Percentiles rank a stretch among this genome's conserved stretches.
These are phyloP conservation scores for Irpex sp. DNA, from an alignment of 1,284 basidiomycete species.

Conservation along the genomic window DNA sequence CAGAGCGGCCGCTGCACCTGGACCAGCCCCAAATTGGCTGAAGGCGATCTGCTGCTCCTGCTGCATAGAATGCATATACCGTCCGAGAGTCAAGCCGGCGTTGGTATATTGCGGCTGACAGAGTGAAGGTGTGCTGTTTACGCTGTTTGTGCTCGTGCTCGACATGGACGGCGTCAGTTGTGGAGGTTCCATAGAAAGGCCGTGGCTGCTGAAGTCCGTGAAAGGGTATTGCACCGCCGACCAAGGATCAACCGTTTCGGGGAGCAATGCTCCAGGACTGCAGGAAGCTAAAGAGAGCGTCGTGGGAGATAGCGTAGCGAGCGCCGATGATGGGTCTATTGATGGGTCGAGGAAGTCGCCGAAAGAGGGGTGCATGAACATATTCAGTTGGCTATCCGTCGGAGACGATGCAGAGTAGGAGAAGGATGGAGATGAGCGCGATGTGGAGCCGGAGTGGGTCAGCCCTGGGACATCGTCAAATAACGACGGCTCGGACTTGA, in stretches of 20 bases:
- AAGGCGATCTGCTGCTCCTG: conserved; percentile 1
- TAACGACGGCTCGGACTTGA: conserved; percentile 1
- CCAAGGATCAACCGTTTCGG: conserved; percentile 6
- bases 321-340: conserved; percentile 6
- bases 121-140: conserved; percentile 13
- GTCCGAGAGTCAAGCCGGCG: neutral
- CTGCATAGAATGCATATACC: conserved; percentile 1
- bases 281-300: conserved; percentile 5
- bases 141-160: conserved; percentile 3
- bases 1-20: neutral
- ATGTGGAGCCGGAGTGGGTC: conserved; percentile 6
- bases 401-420: conserved; percentile 3
- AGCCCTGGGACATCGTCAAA: conserved; percentile 9
- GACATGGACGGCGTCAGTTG: conserved; percentile 6
- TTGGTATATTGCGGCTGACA: conserved; percentile 5
- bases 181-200: neutral
- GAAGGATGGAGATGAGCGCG: conserved; percentile 9
- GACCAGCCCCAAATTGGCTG: neutral
- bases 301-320: conserved; percentile 1
- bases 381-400: conserved; percentile 14
- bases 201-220: conserved; percentile 2
- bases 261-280: conserved; percentile 4
- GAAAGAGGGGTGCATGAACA: conserved; percentile 15
- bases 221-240: neutral
- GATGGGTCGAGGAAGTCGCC: conserved; percentile 12